Percentiles rank a stretch among this genome's conserved stretches.
These are phyloP conservation scores for Sporobolomyces pararoseus DNA, from an alignment of 768 basidiomycete species.

Conservation along the genomic window DNA sequence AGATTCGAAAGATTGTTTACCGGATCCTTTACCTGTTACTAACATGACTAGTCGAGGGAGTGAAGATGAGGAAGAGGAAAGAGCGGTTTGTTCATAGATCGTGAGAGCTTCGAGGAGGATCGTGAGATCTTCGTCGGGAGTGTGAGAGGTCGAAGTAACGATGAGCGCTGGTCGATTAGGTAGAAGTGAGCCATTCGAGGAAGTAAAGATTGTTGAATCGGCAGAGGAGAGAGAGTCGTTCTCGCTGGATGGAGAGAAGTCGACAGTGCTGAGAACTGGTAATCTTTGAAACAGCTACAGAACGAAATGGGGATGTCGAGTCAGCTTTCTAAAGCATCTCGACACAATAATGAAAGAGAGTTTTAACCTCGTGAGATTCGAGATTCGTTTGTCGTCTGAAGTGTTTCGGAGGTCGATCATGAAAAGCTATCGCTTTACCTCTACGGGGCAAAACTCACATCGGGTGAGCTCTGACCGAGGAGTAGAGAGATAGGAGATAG, in stretches of 20 bases:
- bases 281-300: conserved; percentile 51
- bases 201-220: conserved; percentile 56
- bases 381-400: conserved; percentile 69
- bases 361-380: conserved; percentile 68
- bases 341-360: background rate
- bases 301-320: conserved; percentile 54
- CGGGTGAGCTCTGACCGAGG: background rate
- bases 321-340: no score
- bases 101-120: conserved; percentile 72
- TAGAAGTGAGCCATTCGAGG: conserved; percentile 36
- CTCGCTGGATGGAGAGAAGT: conserved; percentile 55
- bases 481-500: background rate
- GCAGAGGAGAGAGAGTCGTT: background rate
- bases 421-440: conserved; percentile 70
- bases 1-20: conserved; percentile 68
- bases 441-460: no score
- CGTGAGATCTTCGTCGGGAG: conserved; percentile 89
- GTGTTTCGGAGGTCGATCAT: conserved; percentile 83
- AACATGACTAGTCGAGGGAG: conserved; percentile 76
- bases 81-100: conserved; percentile 63
- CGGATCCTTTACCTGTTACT: conserved; percentile 85
- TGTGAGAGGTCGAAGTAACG: conserved; percentile 94
- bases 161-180: conserved; percentile 67
- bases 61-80: background rate
- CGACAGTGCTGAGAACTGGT: conserved; percentile 44